Conservation (phyloP, 192 early-diverging fungal species). For the Podila minutissima region DNA sequence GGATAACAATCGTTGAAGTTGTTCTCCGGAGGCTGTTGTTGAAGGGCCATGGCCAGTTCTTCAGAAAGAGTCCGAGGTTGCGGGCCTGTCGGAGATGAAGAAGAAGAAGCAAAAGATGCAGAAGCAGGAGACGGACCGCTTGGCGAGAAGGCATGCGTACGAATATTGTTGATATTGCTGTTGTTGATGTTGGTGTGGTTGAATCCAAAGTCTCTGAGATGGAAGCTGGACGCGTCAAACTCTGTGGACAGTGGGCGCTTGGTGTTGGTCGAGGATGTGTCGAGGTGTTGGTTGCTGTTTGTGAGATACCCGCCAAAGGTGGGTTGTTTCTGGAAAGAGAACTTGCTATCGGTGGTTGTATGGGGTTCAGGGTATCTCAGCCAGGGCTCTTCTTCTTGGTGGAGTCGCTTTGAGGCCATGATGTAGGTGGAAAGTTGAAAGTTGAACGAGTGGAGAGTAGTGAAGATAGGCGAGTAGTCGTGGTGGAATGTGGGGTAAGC, state of each 20-base stretch:
- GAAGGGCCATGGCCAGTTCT: conserved; percentile 35
- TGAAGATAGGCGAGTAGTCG: background rate
- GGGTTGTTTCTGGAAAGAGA: background rate
- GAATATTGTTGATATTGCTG: background rate
- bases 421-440: background rate
- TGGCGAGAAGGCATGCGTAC: too few species aligned
- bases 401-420: conserved; percentile 36
- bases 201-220: background rate
- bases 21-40: conserved; percentile 9
- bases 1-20: background rate
- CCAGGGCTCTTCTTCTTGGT: conserved; percentile 40
- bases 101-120: conserved; percentile 7
- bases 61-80: conserved; percentile 40
- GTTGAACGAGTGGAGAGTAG: background rate
- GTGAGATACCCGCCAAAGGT: too few species aligned
- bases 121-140: background rate
- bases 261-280: background rate
- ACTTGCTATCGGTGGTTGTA: conserved; percentile 5
- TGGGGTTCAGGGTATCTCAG: conserved; percentile 22
- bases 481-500: background rate
- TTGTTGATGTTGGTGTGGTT: background rate
- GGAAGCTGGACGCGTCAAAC: background rate
- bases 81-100: background rate
- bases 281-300: background rate
- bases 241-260: background rate